These are phyloP conservation scores for Lagerstroemia speciosa DNA, from an alignment of 345 rosid genomes.

Conservation along the genomic window DNA sequence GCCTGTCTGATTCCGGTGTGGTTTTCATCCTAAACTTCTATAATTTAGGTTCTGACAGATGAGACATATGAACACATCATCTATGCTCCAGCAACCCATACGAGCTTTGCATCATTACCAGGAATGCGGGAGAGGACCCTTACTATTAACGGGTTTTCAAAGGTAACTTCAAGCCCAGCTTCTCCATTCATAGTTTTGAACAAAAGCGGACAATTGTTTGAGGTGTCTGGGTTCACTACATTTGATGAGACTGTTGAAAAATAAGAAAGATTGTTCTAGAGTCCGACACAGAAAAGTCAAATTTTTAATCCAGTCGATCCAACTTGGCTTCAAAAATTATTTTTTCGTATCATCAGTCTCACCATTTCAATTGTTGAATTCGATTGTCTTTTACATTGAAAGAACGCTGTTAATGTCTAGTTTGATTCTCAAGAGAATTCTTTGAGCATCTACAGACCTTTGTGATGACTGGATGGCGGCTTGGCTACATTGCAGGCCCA, in stretches of 20 bases:
- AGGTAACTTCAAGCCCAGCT: conserved; percentile 50
- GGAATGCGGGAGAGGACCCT: conserved; percentile 89
- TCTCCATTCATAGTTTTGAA: not conserved
- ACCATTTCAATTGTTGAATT: not conserved
- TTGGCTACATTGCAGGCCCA: conserved; percentile 91
- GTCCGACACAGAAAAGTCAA: no score
- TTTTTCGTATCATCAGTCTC: not conserved
- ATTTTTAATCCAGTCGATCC: not conserved
- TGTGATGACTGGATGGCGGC: conserved; percentile 99
- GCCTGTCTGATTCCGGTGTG: not conserved
- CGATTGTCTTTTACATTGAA: not conserved
- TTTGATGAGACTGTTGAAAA: not conserved
- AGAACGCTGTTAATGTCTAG: no score
- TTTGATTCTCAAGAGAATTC: not conserved
- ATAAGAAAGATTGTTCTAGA: no score
- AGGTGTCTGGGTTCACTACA: not conserved
- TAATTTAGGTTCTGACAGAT: conserved; percentile 69
- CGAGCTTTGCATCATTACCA: conserved; percentile 94
- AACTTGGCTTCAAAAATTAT: not conserved
- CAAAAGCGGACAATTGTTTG: not conserved
- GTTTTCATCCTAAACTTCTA: not conserved
- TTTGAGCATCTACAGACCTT: conserved; percentile 53
- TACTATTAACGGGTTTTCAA: conserved; percentile 94
- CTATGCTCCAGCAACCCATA: conserved; percentile 82
- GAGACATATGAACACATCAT: conserved; percentile 96